Base-by-base conservation (phyloP, 2,329 filamentous ascomycete species). In the Epichloe typhina region DNA sequence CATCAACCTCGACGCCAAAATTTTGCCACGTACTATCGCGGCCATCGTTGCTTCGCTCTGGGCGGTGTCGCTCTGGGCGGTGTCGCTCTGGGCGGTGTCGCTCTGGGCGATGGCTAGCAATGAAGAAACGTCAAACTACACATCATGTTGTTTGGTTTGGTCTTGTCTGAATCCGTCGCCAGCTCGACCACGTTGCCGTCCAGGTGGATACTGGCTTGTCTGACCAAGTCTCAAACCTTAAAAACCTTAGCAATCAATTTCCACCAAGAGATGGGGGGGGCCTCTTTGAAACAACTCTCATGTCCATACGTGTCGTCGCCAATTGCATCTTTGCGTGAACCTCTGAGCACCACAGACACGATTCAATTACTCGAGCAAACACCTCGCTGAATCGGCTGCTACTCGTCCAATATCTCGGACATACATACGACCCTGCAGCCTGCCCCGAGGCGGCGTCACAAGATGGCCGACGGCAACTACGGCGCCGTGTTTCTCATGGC, bases 401-500 rank as follows among this genome's bases (percentile, higher is more conserved):
- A 4, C 31, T 31, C 8, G 9, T 31, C 8, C 31, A 11, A 31
- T 11, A 11, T 31, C 31, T 11, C 31, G 3, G 31, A 31, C 31
- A 4, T 31, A 11, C 31, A 7, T 31, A 11, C 31, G 31, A 11
- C 31, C 31, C 1, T 11, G 31, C 31, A 31, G 31, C 26, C 33
- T 6, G 17, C 12, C 12, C 19, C 9, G 2, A 15, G 33, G 26
- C 31, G 13, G 39, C 19, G 31, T 36, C 15, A 26, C 31, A 33
- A 39, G 21, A 45, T 50, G 33, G 38, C 33, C 2, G 41, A 35
- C 40, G 15, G 23, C 50, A 62, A 68, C 50, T 52, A 55, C 36
- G 52, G 60, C 39, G 61, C 66, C 47, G 58, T 70, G 49, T 59
- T 71, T 46, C 63, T 76, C 43, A 62, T 76, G 45, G 48, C 67